phyloP scores from a whole-genome alignment of 208 protist genomes.

The Tritrichomonas foetus region DNA sequence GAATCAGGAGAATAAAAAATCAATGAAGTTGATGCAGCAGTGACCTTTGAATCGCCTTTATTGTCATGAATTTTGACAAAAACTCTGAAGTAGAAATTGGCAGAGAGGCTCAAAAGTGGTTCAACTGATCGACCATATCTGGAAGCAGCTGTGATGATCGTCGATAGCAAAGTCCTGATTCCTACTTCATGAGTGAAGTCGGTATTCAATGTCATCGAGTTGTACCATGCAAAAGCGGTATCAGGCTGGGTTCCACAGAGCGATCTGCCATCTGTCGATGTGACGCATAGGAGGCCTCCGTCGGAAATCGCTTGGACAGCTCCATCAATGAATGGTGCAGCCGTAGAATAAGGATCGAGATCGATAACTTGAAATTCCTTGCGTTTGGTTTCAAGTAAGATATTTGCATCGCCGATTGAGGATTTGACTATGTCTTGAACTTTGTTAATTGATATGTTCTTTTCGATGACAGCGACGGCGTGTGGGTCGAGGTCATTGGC shows the following conservation, averaged over 20 bases:
- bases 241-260: slow-evolving; percentile 79
- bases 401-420: slow-evolving; percentile 41
- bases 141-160: slow-evolving; percentile 70
- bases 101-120: slow-evolving; percentile 83
- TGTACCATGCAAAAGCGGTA: slow-evolving; percentile 85
- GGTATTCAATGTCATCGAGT: slow-evolving; percentile 44
- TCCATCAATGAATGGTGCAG: slow-evolving; percentile 86
- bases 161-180: slow-evolving; percentile 84
- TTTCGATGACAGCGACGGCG: slow-evolving; percentile 82
- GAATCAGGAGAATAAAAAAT: slow-evolving; percentile 18
- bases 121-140: slow-evolving; percentile 85
- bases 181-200: slow-evolving; percentile 83
- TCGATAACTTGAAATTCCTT: slow-evolving; percentile 90
- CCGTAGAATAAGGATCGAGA: slow-evolving; percentile 96
- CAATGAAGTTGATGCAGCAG: background rate
- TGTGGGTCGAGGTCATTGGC: slow-evolving; percentile 89
- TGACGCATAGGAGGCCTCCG: slow-evolving; percentile 90
- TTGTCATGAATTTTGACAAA: slow-evolving; percentile 88
- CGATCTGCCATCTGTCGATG: slow-evolving; percentile 93
- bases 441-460: slow-evolving; percentile 86
- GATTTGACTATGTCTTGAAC: slow-evolving; percentile 68
- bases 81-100: slow-evolving; percentile 98
- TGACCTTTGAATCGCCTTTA: background rate
- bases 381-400: slow-evolving; percentile 67
- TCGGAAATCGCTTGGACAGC: slow-evolving; percentile 86